Evolutionary conservation across 768 basidiomycete species (phyloP), one percentile per base, ranked within the genome.

Genomic region (Crepidotus variabilis): DNA sequence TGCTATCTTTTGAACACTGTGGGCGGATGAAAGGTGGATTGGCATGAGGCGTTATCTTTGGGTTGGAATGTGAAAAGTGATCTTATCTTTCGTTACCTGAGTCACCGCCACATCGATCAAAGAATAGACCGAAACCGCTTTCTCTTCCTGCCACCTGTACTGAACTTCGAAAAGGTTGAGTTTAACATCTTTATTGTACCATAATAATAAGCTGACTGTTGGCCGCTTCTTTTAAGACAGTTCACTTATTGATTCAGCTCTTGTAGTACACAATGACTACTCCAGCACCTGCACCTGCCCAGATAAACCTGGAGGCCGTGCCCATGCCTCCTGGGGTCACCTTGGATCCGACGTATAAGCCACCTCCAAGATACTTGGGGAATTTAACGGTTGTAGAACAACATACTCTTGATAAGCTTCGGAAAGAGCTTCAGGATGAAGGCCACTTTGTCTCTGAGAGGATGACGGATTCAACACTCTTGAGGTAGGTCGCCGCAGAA

Each of bases 291-390:
- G 68, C 72, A 63, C 65, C 61, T 16, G 68, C 72, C 62, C 69
- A 72, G 10, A 83, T 82, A 50, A 81, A 74, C 68, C 11, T 43
- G 39, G 39, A 43, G 13, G 84, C 78, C 51, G 82, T 81, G 45
- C 72, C 79, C 1, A 72, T 85, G 65, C 84, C 85, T 16, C 72
- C 71, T 34, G 84, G 84, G 55, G 72, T 85, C 57, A 85, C 85
- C 1, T 43, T 43, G 23, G 80, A 87, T 70, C 78, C 84, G 16
- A 79, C 79, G 68, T 88, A 85, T 70, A 81, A 75, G 62, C 87
- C 88, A 11, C 74, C 75, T 1, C 85, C 90, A 18, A 92, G 92
- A 14, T 79, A 86, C 28, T 72, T 92, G 36, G 92, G 92, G n/a
- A 92, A 94, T 69, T 78, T 94, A 63, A 81, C 81, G 1, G 67